These are phyloP conservation scores for Hypoxylon trugodes DNA, from an alignment of 495 filamentous ascomycete genomes.

Conservation along the genomic window DNA sequence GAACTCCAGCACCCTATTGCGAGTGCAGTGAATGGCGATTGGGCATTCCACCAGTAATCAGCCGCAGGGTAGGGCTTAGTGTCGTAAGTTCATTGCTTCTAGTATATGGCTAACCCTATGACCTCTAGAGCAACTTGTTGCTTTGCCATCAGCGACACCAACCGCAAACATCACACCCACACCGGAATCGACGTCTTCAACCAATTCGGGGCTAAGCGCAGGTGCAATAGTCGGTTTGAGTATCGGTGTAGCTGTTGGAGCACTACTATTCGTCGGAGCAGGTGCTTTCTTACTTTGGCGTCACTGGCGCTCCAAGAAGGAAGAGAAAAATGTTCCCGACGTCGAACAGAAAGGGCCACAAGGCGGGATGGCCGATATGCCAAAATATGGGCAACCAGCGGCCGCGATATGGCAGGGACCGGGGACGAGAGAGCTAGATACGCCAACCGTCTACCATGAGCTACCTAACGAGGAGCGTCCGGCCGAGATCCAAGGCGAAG, in stretches of 20 bases:
- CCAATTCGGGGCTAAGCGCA: conserved; percentile 11
- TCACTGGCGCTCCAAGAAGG: conserved; percentile 1
- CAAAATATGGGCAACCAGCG: neutral
- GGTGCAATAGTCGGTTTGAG: conserved; percentile 33
- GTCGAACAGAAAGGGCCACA: conserved; percentile 11
- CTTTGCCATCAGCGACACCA: conserved; percentile 17
- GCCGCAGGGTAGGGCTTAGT: neutral
- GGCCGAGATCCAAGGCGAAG: conserved; percentile 20
- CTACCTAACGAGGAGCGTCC: conserved; percentile 10
- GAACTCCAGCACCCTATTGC: neutral
- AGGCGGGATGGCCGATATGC: neutral
- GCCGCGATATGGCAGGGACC: conserved; percentile 30
- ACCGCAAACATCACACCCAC: neutral
- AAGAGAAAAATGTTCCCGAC: neutral
- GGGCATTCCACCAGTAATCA: neutral
- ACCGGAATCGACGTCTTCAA: conserved; percentile 7
- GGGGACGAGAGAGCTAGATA: conserved; percentile 16
- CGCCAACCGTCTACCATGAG: conserved; percentile 24
- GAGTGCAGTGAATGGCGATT: neutral
- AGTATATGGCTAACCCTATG: neutral
- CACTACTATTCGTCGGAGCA: conserved; percentile 10
- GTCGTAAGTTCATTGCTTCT: neutral
- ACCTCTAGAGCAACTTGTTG: neutral
- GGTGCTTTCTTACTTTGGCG: conserved; percentile 22
- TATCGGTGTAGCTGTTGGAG: conserved; percentile 17